Percentiles rank a stretch among this genome's conserved stretches.
These are phyloP conservation scores for Eudorina sp. DNA, from an alignment of 139 green algal species.

Conservation along the genomic window DNA sequence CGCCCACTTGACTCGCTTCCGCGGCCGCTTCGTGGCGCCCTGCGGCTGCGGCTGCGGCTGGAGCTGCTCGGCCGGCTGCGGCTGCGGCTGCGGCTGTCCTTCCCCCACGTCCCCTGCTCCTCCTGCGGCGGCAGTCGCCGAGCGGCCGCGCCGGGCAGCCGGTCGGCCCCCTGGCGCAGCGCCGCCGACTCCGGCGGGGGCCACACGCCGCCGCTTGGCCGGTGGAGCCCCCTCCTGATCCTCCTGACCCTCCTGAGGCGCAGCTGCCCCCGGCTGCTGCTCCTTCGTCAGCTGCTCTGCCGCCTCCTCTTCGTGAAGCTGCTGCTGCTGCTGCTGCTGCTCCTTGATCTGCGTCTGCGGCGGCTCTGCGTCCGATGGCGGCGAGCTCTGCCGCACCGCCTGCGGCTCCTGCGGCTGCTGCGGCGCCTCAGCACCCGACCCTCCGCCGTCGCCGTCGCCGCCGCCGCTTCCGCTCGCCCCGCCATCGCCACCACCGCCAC, in stretches of 20 bases:
- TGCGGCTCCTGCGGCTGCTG: background rate
- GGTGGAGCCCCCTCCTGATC: background rate
- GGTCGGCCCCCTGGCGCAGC: too few relatives aligned
- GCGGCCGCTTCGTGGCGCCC: too few relatives aligned
- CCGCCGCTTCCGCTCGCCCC: too few relatives aligned
- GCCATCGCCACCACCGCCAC: background rate
- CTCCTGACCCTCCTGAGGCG: background rate
- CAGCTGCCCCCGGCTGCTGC: background rate
- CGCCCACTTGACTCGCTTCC: too few relatives aligned
- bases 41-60: background rate
- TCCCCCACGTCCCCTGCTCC: background rate
- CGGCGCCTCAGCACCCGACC: background rate
- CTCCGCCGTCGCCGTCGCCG: too few relatives aligned
- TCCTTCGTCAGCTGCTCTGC: background rate
- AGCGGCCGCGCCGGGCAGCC: background rate
- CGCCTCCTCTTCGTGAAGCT: background rate
- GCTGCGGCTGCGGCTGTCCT: background rate
- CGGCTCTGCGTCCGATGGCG: background rate
- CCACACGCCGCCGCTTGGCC: slow-evolving; percentile 26
- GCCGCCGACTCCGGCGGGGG: background rate
- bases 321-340: background rate
- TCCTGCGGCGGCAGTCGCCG: background rate
- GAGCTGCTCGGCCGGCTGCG: background rate
- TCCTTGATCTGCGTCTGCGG: background rate
- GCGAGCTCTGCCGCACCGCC: too few relatives aligned